These are phyloP conservation scores for Gloeopeniophorella convolvens DNA, from an alignment of 768 basidiomycete species.

Conservation along the genomic window DNA sequence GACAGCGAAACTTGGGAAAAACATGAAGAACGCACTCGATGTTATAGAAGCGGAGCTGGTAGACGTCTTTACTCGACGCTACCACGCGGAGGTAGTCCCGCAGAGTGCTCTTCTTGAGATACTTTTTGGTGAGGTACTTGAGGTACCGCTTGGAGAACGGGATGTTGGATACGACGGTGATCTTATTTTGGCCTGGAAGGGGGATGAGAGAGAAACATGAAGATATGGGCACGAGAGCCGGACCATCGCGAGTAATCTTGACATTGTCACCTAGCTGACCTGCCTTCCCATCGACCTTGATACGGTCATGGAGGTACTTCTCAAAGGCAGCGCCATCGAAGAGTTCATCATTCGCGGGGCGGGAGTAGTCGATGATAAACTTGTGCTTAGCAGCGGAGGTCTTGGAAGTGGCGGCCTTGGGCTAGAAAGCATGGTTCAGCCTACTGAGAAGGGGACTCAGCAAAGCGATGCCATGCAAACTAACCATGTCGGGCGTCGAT, in stretches of 20 bases:
- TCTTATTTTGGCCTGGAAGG: constrained; percentile 61
- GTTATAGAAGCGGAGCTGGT: constrained; percentile 94
- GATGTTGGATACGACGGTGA: constrained; percentile 80
- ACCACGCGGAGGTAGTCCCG: constrained; percentile 99
- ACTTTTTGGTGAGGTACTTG: constrained; percentile 99
- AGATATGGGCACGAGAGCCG: constrained; percentile 26
- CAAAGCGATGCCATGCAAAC: constrained; percentile 66
- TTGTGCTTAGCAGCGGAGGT: constrained; percentile 55
- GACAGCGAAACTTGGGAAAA: background rate
- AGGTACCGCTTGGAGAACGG: constrained; percentile 96
- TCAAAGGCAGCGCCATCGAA: constrained; percentile 63
- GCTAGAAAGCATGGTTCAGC: constrained; percentile 55
- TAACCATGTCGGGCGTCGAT: constrained; percentile 55
- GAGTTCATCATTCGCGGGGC: constrained; percentile 60
- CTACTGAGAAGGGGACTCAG: constrained; percentile 92
- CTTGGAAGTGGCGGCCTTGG: constrained; percentile 54
- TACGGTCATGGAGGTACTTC: constrained; percentile 91
- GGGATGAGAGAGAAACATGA: background rate
- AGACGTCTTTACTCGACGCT: constrained; percentile 87
- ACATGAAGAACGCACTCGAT: constrained; percentile 55
- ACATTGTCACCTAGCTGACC: constrained; percentile 89
- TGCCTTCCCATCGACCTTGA: constrained; percentile 88
- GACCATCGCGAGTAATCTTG: constrained; percentile 83
- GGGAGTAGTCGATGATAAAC: constrained; percentile 82
- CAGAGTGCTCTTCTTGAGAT: constrained; percentile 94